phyloP scores from a whole-genome alignment of 23 red algal genomes.

The Gracilaria caudata region DNA sequence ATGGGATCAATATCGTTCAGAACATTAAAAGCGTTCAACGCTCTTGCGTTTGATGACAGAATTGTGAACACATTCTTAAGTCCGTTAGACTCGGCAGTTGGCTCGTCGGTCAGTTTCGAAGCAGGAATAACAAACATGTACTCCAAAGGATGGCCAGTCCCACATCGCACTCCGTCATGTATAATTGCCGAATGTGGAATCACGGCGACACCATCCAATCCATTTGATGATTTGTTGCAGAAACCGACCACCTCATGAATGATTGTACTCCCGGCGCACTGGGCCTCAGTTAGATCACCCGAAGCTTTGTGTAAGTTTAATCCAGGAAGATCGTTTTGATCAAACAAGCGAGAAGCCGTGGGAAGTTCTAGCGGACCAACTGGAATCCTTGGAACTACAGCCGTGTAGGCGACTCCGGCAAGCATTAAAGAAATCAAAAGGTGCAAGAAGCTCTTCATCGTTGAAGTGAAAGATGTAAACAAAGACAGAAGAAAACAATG shows the following conservation, averaged over 20 bases:
- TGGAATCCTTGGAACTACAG: not conserved
- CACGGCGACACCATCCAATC: slow-evolving; percentile 10
- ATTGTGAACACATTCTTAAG: slow-evolving; percentile 29
- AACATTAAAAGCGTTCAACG: slow-evolving; percentile 46
- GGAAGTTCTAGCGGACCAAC: not conserved
- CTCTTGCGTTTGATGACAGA: slow-evolving; percentile 25
- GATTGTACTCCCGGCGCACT: slow-evolving; percentile 38
- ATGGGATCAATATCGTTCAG: slow-evolving; percentile 50
- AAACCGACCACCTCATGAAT: not conserved
- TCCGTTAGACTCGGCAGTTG: slow-evolving; percentile 31
- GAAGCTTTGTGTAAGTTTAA: slow-evolving; percentile 34
- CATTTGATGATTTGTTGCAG: slow-evolving; percentile 6
- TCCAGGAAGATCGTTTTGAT: not conserved
- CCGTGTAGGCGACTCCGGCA: not conserved
- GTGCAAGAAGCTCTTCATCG: not conserved
- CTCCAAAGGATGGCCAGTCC: slow-evolving; percentile 28
- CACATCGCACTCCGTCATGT: slow-evolving; percentile 45
- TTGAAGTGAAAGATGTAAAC: not conserved
- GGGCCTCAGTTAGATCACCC: slow-evolving; percentile 9
- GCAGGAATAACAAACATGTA: slow-evolving; percentile 52
- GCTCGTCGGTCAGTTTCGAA: slow-evolving; percentile 15
- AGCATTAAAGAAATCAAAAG: not conserved
- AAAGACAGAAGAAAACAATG: not conserved
- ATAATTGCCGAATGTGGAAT: slow-evolving; percentile 43
- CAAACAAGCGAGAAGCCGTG: not conserved